Conservation (phyloP, 176 grass and related monocot species). For the Melocanna baccifera region DNA sequence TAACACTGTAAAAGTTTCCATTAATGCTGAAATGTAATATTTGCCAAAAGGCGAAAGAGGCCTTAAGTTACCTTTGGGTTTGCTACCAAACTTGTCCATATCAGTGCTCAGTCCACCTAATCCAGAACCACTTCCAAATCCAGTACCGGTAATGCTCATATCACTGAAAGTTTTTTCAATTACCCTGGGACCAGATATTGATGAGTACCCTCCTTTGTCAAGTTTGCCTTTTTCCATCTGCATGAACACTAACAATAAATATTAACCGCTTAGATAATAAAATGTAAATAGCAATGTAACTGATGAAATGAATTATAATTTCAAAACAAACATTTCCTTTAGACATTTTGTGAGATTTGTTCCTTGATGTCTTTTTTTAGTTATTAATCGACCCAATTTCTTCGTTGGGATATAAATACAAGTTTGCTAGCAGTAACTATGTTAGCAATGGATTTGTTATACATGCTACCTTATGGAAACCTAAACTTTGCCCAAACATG, state of each 20-base stretch:
- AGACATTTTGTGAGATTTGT: not conserved
- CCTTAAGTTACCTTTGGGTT: conserved; percentile 44
- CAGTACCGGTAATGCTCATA: conserved; percentile 65
- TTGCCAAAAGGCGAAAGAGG: not conserved
- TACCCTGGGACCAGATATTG: conserved; percentile 64
- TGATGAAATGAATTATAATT: not conserved
- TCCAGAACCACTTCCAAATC: conserved; percentile 70
- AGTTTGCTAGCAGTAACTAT: not conserved
- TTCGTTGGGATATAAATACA: not conserved
- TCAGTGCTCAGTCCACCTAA: conserved; percentile 59
- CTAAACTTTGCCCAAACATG: not conserved
- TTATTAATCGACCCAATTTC: not conserved
- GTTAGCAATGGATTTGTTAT: not conserved
- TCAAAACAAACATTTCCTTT: not conserved
- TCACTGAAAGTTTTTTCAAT: conserved; percentile 58
- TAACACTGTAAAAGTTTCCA: not conserved
- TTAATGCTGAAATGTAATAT: not conserved
- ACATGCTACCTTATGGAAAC: not conserved
- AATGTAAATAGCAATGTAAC: conserved; percentile 15
- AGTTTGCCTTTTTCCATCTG: conserved; percentile 77
- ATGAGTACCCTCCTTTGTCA: conserved; percentile 74
- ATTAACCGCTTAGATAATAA: not conserved
- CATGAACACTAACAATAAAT: conserved; percentile 14
- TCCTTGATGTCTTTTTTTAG: not conserved
- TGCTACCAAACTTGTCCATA: conserved; percentile 57